phyloP scores from a whole-genome alignment of 805 yeast species.

The Sungouiella thailandica region DNA sequence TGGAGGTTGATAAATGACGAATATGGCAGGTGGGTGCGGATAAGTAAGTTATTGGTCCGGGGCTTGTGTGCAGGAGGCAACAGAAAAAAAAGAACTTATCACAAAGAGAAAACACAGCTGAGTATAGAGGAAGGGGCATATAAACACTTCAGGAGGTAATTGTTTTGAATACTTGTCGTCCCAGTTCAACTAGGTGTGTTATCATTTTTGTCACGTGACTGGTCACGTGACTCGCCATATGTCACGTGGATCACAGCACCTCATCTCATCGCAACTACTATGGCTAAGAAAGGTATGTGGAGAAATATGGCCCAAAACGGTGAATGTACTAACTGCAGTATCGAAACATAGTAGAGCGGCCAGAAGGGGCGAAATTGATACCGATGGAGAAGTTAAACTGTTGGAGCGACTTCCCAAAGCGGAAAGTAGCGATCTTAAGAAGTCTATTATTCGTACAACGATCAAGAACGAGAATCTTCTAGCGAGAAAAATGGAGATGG shows the following conservation, averaged over 20 bases:
- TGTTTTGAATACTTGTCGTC: too few species aligned
- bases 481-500: conserved; percentile 48
- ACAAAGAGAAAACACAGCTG: too few species aligned
- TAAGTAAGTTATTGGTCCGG: too few species aligned
- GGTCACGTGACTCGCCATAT: background rate
- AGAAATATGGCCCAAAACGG: background rate
- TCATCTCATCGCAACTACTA: conserved; percentile 6
- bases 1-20: too few species aligned
- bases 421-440: conserved; percentile 54
- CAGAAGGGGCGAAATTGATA: conserved; percentile 53
- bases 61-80: too few species aligned
- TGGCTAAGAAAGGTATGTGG: conserved; percentile 39
- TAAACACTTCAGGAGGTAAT: too few species aligned
- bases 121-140: too few species aligned
- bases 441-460: conserved; percentile 62
- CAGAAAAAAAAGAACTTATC: too few species aligned
- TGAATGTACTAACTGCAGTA: conserved; percentile 28
- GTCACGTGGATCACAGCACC: background rate
- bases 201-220: background rate
- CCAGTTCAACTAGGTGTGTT: too few species aligned
- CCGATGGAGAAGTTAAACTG: conserved; percentile 43
- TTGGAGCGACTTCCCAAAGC: conserved; percentile 53
- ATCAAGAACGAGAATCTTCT: conserved; percentile 61
- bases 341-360: conserved; percentile 77
- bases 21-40: too few species aligned